A percentile compares a stretch with the other conserved stretches of the same genome.
phyloP scores from a whole-genome alignment of 306 rosid species.

The Trichosanthes truncata region DNA sequence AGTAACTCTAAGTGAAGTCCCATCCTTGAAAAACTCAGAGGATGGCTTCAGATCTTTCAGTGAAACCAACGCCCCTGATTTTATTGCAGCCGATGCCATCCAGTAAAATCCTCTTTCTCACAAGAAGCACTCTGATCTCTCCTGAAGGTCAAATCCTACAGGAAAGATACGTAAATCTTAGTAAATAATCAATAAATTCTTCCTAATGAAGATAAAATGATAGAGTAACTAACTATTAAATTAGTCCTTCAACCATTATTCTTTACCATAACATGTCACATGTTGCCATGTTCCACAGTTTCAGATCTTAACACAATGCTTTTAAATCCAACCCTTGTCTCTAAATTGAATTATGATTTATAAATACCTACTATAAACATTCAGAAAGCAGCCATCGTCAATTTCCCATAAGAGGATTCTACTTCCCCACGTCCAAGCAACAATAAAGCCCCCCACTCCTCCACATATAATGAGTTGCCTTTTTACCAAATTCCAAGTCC shows the following conservation, averaged over 20 bases:
- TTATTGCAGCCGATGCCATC: constrained; percentile 31
- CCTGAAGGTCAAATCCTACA: constrained; percentile 1
- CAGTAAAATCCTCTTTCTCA: background rate
- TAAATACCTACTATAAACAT: background rate
- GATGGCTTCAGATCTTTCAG: constrained; percentile 37
- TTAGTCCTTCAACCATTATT: background rate
- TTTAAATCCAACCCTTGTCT: background rate
- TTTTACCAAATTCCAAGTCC: background rate
- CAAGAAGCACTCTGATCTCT: background rate
- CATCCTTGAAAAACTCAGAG: constrained; percentile 65
- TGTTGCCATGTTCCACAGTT: background rate
- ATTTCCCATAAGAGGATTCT: background rate
- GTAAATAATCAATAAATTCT: background rate
- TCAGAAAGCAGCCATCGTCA: background rate
- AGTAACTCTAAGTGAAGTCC: constrained; percentile 62
- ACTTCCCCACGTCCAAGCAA: background rate
- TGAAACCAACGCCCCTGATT: constrained; percentile 53
- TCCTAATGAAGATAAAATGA: background rate
- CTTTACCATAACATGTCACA: background rate
- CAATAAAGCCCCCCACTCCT: background rate
- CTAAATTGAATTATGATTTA: background rate
- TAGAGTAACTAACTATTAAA: constrained; percentile 1
- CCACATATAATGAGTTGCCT: background rate
- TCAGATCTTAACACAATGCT: background rate
- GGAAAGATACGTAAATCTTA: background rate